Conservation (phyloP, 129 eudicot genomes). For the Cynara cardunculus region DNA sequence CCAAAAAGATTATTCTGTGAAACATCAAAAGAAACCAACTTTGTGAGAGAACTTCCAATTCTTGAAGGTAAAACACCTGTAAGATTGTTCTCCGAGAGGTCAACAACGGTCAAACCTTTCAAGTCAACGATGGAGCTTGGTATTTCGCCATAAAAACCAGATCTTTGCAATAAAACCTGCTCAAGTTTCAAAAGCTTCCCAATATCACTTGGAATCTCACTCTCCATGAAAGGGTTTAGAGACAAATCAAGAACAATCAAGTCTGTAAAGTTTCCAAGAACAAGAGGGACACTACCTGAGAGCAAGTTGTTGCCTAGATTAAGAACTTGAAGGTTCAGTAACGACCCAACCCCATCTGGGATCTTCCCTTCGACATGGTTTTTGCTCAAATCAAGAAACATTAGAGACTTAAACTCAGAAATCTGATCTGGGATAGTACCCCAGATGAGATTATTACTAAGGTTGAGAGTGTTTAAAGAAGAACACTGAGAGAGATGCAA, state of each 20-base stretch:
- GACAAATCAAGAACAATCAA: slow-evolving; percentile 79
- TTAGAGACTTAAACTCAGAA: slow-evolving; percentile 58
- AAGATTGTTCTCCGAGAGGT: slow-evolving; percentile 82
- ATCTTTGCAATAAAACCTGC: slow-evolving; percentile 63
- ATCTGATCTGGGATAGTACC: slow-evolving; percentile 92
- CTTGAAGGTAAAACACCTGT: slow-evolving; percentile 58
- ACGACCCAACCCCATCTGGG: slow-evolving; percentile 71
- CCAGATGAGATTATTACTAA: slow-evolving; percentile 87
- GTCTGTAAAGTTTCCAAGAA: slow-evolving; percentile 66
- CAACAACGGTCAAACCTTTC: slow-evolving; percentile 44
- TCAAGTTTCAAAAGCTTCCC: slow-evolving; percentile 64
- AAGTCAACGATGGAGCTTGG: slow-evolving; percentile 53
- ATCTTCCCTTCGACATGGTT: slow-evolving; percentile 85
- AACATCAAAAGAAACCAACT: slow-evolving; percentile 77
- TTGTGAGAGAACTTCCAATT: slow-evolving; percentile 37
- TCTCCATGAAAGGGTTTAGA: slow-evolving; percentile 65
- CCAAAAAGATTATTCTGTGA: slow-evolving; percentile 79
- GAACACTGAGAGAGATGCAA: slow-evolving; percentile 77
- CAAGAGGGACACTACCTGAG: slow-evolving; percentile 62
- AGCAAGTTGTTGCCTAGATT: slow-evolving; percentile 74
- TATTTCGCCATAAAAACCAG: slow-evolving; percentile 77
- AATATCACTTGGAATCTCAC: slow-evolving; percentile 64
- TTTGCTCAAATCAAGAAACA: slow-evolving; percentile 74
- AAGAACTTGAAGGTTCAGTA: slow-evolving; percentile 55
- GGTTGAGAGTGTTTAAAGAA: slow-evolving; percentile 57